These are phyloP conservation scores for Starmerella tilneyi DNA, from an alignment of 805 yeast species.

Conservation along the genomic window DNA sequence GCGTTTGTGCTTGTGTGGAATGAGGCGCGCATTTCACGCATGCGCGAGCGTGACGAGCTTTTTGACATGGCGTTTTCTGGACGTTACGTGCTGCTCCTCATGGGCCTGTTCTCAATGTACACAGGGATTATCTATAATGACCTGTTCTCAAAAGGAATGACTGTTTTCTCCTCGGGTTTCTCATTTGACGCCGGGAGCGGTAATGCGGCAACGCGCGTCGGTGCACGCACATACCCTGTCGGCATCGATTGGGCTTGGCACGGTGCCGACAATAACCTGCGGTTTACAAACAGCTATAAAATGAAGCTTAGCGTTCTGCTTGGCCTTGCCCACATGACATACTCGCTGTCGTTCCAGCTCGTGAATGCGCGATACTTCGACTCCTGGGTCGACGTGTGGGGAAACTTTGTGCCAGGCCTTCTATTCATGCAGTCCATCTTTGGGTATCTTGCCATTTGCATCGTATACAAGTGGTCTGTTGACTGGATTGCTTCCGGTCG, in stretches of 20 bases:
- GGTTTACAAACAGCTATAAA: constrained; percentile 90
- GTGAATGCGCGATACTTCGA: constrained; percentile 64
- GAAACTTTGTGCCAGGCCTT: constrained; percentile 88
- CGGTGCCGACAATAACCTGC: constrained; percentile 81
- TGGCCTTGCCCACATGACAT: constrained; percentile 93
- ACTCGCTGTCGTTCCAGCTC: constrained; percentile 70
- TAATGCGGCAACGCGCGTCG: constrained; percentile 9
- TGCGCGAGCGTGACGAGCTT: constrained; percentile 59
- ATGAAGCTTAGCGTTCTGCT: constrained; percentile 91
- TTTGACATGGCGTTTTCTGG: constrained; percentile 95
- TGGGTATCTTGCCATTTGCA: constrained; percentile 78
- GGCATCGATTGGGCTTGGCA: constrained; percentile 97
- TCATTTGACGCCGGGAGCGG: constrained; percentile 53
- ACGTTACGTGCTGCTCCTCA: constrained; percentile 75
- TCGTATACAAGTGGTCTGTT: constrained; percentile 85
- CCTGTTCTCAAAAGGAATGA: constrained; percentile 82
- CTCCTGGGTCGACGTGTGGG: constrained; percentile 70
- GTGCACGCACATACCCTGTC: constrained; percentile 55
- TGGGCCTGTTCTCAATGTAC: constrained; percentile 95
- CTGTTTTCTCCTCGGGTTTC: constrained; percentile 84
- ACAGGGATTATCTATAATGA: constrained; percentile 93
- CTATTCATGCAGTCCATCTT: constrained; percentile 93
- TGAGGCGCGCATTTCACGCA: constrained; percentile 54
- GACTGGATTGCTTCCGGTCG: constrained; percentile 73
- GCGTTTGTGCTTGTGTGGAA: constrained; percentile 60